phyloP scores from a whole-genome alignment of 2,329 filamentous ascomycete species.

The Fusarium marasasianum region DNA sequence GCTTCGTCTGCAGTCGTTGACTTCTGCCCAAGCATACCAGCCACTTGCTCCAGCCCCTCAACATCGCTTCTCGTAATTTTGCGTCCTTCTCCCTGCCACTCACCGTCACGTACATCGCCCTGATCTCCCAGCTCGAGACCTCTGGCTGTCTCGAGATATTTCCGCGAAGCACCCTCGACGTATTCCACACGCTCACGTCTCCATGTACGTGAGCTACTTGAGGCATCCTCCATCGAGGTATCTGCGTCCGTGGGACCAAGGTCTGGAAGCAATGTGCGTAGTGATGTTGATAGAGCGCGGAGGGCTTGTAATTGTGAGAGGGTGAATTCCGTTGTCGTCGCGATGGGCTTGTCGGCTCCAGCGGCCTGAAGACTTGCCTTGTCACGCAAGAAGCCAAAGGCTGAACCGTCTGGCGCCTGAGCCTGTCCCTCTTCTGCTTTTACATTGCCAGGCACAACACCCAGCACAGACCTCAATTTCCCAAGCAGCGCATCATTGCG shows the following conservation, averaged over 20 bases:
- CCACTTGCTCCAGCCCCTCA: constrained; percentile 64
- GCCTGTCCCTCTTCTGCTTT: constrained; percentile 39
- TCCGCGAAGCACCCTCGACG: constrained; percentile 80
- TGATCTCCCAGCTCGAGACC: constrained; percentile 71
- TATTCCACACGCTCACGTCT: constrained; percentile 80
- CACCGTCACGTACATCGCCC: constrained; percentile 71
- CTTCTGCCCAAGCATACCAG: constrained; percentile 53
- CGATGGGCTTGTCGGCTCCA: constrained; percentile 65
- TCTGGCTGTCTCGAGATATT: constrained; percentile 76
- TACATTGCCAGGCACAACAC: constrained; percentile 41
- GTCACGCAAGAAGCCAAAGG: constrained; percentile 68
- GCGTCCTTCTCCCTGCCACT: constrained; percentile 67
- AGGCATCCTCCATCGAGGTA: constrained; percentile 43
- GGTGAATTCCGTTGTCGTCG: constrained; percentile 79
- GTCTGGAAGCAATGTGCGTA: constrained; percentile 74
- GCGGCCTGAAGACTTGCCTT: constrained; percentile 61
- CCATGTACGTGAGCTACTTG: constrained; percentile 62
- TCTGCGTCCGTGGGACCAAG: constrained; percentile 53
- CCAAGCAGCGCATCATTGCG: constrained; percentile 77
- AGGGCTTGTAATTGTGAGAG: constrained; percentile 85
- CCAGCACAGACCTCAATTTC: constrained; percentile 64
- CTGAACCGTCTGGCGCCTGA: constrained; percentile 22
- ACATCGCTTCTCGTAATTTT: constrained; percentile 63
- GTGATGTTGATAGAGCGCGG: constrained; percentile 67
- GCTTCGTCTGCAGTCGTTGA: not conserved